Conservation (phyloP, 2,329 filamentous ascomycete species). For the Sclerotinia sclerotiorum region DNA sequence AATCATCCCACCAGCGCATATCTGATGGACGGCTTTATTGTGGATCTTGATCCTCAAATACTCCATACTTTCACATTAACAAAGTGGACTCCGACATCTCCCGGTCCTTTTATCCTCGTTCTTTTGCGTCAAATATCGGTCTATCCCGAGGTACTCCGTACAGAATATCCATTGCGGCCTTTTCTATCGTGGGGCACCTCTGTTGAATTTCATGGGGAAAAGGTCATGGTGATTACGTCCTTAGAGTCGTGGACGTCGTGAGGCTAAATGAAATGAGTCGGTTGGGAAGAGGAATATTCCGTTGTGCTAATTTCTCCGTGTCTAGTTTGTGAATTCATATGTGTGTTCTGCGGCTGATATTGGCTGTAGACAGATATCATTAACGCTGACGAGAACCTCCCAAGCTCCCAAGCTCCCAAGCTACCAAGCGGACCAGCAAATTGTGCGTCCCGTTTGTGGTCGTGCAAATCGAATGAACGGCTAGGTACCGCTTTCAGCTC, state of each 20-base stretch:
- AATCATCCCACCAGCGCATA: constrained; percentile 18
- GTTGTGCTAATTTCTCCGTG: constrained; percentile 1
- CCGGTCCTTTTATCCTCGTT: constrained; percentile 19
- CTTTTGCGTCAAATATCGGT: not conserved
- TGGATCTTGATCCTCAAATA: constrained; percentile 17
- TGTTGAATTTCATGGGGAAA: constrained; percentile 17
- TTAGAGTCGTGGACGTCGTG: not conserved
- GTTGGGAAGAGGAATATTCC: not conserved
- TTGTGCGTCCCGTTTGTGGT: constrained; percentile 9
- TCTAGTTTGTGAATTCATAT: not conserved
- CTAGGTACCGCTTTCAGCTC: constrained; percentile 1
- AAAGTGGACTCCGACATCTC: constrained; percentile 17
- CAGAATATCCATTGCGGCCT: not conserved
- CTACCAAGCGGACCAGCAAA: not conserved
- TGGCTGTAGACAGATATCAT: not conserved
- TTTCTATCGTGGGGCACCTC: constrained; percentile 13
- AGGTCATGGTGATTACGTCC: not conserved
- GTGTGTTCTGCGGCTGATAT: constrained; percentile 6
- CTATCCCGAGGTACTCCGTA: not conserved
- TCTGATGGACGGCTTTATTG: constrained; percentile 21
- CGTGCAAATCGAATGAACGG: constrained; percentile 5
- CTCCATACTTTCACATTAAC: not conserved
- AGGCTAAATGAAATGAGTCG: not conserved
- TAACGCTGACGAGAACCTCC: not conserved
- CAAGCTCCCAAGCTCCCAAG: not conserved